phyloP scores from a whole-genome alignment of 2,329 filamentous ascomycete genomes.

The Plectosphaerella cucumerina region DNA sequence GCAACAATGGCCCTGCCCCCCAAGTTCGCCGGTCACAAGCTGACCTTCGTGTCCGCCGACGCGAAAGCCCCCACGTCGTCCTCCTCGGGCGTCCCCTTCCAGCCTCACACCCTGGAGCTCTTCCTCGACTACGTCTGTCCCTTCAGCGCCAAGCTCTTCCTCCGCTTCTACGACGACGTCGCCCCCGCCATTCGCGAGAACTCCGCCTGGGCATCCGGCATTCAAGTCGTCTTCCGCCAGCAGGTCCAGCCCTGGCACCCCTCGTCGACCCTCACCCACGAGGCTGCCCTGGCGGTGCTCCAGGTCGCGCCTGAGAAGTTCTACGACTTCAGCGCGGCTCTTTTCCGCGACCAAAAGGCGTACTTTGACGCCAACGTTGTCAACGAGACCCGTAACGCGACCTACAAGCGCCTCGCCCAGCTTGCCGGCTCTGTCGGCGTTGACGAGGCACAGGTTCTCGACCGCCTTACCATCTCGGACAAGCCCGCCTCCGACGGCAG shows the following conservation, averaged over 20 bases:
- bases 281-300: conserved; percentile 79
- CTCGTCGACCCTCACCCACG: conserved; percentile 73
- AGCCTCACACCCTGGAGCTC: conserved; percentile 57
- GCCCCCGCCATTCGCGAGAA: conserved; percentile 60
- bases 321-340: conserved; percentile 69
- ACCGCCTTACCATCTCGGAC: conserved; percentile 64
- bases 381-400: conserved; percentile 77
- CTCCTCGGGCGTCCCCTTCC: conserved; percentile 31
- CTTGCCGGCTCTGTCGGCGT: conserved; percentile 67
- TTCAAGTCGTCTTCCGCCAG: conserved; percentile 81
- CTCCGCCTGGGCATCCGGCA: conserved; percentile 47
- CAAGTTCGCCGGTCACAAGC: conserved; percentile 70
- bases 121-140: conserved; percentile 92
- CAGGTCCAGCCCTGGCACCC: conserved; percentile 96
- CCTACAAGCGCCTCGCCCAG: conserved; percentile 73
- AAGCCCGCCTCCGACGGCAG: conserved; percentile 62
- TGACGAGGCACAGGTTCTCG: conserved; percentile 65
- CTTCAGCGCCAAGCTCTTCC: conserved; percentile 65
- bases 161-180: conserved; percentile 65
- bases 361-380: conserved; percentile 87
- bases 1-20: conserved; percentile 67
- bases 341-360: conserved; percentile 63
- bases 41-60: conserved; percentile 40
- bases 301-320: conserved; percentile 66
- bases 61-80: conserved; percentile 26